phyloP scores from a whole-genome alignment of 768 basidiomycete species.

The Udeniomyces megalosporus region DNA sequence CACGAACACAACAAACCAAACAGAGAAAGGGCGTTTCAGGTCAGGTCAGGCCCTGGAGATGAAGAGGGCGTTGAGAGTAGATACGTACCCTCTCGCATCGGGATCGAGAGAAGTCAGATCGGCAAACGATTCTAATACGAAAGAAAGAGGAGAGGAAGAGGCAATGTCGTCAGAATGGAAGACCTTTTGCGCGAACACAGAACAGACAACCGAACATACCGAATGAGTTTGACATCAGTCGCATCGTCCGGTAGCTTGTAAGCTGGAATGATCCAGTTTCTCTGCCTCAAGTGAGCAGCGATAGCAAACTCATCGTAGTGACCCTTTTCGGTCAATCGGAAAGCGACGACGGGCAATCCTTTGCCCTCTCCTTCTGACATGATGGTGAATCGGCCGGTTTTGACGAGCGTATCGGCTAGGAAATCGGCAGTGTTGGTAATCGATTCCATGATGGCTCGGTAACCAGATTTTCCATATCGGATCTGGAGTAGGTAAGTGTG shows the following conservation, averaged over 20 bases:
- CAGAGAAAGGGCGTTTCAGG: too few relatives aligned
- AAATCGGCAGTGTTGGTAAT: constrained; percentile 18
- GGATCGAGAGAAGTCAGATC: constrained; percentile 18
- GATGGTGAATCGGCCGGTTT: neutral
- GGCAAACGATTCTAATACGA: constrained; percentile 17
- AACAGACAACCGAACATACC: neutral
- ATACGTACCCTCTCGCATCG: constrained; percentile 15
- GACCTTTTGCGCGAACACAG: neutral
- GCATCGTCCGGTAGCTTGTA: constrained; percentile 9
- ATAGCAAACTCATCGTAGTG: constrained; percentile 21
- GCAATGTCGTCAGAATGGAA: neutral
- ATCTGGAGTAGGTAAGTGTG: constrained; percentile 8
- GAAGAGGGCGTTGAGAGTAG: neutral
- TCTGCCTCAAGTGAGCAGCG: constrained; percentile 14
- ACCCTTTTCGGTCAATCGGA: constrained; percentile 17
- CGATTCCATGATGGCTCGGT: constrained; percentile 18
- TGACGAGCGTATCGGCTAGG: constrained; percentile 11
- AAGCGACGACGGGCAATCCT: constrained; percentile 19
- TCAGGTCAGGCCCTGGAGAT: too few relatives aligned
- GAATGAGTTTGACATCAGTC: neutral
- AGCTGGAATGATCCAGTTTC: constrained; percentile 21
- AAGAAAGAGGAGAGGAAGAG: neutral
- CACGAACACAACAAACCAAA: too few relatives aligned
- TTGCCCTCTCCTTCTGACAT: constrained; percentile 13
- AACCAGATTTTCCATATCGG: constrained; percentile 19